Evolutionary conservation across 2,329 filamentous ascomycete genomes (phyloP).

Genomic region (Fusarium chaquense): DNA sequence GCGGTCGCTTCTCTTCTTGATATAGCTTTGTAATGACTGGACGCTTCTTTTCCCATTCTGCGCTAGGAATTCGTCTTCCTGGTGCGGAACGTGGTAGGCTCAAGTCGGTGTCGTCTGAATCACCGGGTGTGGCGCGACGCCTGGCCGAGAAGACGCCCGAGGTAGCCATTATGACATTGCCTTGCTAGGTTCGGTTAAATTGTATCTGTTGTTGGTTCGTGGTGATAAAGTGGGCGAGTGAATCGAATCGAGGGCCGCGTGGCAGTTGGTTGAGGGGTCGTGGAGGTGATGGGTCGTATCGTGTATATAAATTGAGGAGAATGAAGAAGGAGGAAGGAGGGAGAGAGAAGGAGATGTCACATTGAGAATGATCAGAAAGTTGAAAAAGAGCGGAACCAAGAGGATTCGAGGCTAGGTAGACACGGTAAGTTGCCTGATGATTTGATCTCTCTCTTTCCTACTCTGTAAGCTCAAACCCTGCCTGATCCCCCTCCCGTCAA

Average conservation of each 20-base stretch:
- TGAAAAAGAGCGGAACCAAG: slow-evolving; percentile 5
- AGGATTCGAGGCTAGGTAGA: background rate
- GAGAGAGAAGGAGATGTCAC: slow-evolving; percentile 14
- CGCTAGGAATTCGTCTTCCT: slow-evolving; percentile 51
- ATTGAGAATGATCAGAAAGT: slow-evolving; percentile 6
- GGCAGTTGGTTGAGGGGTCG: slow-evolving; percentile 6
- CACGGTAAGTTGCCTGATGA: background rate
- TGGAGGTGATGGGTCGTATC: background rate
- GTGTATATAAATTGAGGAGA: background rate
- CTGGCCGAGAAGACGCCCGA: slow-evolving; percentile 40
- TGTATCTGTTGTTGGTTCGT: background rate
- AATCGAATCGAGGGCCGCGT: background rate
- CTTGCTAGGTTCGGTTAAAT: background rate
- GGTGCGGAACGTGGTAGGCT: slow-evolving; percentile 42
- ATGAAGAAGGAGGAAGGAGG: background rate
- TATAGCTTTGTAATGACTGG: slow-evolving; percentile 55
- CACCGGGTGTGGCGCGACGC: slow-evolving; percentile 44
- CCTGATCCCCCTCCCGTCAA: slow-evolving; percentile 3
- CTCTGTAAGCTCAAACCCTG: slow-evolving; percentile 14
- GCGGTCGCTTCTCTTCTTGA: slow-evolving; percentile 56
- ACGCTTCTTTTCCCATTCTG: slow-evolving; percentile 52
- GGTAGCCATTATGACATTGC: slow-evolving; percentile 41
- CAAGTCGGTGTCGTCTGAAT: slow-evolving; percentile 49
- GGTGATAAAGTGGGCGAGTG: background rate
- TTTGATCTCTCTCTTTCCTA: slow-evolving; percentile 5